Conservation (phyloP, 305 asterid species). For the Salvia sclarea region DNA sequence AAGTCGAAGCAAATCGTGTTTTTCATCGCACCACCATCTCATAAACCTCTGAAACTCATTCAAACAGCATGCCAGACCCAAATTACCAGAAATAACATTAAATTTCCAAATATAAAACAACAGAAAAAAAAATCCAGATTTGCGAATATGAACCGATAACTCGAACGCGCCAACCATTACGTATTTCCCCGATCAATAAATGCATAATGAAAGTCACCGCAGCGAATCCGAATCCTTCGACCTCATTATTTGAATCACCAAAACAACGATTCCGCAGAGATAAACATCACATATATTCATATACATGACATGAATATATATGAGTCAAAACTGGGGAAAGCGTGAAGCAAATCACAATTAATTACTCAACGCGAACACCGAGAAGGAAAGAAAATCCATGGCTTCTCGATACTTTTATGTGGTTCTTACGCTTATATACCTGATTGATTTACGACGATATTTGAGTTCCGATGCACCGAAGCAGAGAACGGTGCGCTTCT, state of each 20-base stretch:
- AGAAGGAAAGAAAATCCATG: not conserved
- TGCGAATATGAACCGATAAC: constrained; percentile 22
- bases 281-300: not conserved
- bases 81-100: constrained; percentile 8
- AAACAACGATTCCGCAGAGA: constrained; percentile 7
- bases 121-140: not conserved
- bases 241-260: constrained; percentile 7
- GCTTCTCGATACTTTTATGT: not conserved
- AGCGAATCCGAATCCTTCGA: not conserved
- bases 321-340: not conserved
- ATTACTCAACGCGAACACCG: not conserved
- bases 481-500: not conserved
- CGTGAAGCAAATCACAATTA: not conserved
- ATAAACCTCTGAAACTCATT: not conserved
- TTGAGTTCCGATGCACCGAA: constrained; percentile 28
- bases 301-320: not conserved
- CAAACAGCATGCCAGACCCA: constrained; percentile 10
- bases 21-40: not conserved
- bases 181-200: constrained; percentile 12
- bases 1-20: not conserved
- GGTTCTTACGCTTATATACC: constrained; percentile 14
- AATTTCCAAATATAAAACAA: not conserved
- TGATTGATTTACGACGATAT: constrained; percentile 10
- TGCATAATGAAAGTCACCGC: not conserved
- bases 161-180: not conserved